A percentile compares a stretch with the other conserved stretches of the same genome.
These are phyloP conservation scores for Chloris gayana DNA, from an alignment of 176 grass and related monocot species.

Conservation along the genomic window DNA sequence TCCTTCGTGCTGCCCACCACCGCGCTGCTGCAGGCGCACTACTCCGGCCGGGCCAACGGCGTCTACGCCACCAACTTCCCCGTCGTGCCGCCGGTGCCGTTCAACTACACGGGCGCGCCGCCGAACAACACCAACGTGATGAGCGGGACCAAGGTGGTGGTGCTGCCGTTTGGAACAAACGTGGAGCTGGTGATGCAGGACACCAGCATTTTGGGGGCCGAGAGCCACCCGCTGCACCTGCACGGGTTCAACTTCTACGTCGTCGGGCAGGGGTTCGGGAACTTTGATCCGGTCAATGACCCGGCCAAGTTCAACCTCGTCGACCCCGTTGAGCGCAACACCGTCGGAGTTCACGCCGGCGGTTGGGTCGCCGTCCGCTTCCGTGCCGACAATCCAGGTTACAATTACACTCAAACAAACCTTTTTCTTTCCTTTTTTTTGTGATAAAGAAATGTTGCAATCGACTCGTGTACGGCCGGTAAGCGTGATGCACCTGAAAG, in stretches of 20 bases:
- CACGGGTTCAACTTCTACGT: constrained; percentile 84
- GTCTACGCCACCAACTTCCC: constrained; percentile 86
- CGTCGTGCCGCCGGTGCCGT: constrained; percentile 32
- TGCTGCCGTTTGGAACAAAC: constrained; percentile 47
- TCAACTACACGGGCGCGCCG: constrained; percentile 77
- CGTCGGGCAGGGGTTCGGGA: constrained; percentile 65
- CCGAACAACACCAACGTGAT: constrained; percentile 76
- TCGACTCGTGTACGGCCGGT: background rate
- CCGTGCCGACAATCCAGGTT: background rate
- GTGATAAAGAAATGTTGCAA: background rate
- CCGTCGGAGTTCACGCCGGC: constrained; percentile 52
- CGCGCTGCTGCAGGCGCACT: constrained; percentile 62
- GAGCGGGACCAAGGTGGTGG: constrained; percentile 61
- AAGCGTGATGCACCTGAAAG: background rate
- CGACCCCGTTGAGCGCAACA: constrained; percentile 82
- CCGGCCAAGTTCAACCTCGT: constrained; percentile 62
- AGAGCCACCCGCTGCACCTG: constrained; percentile 89
- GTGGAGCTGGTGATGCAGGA: constrained; percentile 86
- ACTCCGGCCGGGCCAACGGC: constrained; percentile 47
- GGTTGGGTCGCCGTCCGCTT: background rate
- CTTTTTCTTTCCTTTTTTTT: background rate
- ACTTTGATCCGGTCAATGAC: constrained; percentile 55
- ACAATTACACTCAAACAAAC: background rate
- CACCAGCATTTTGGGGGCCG: constrained; percentile 70
- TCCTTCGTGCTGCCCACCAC: constrained; percentile 70